A percentile compares a stretch with the other conserved stretches of the same genome.
phyloP scores from a whole-genome alignment of 306 rosid species.

The Glycine tomentella region DNA sequence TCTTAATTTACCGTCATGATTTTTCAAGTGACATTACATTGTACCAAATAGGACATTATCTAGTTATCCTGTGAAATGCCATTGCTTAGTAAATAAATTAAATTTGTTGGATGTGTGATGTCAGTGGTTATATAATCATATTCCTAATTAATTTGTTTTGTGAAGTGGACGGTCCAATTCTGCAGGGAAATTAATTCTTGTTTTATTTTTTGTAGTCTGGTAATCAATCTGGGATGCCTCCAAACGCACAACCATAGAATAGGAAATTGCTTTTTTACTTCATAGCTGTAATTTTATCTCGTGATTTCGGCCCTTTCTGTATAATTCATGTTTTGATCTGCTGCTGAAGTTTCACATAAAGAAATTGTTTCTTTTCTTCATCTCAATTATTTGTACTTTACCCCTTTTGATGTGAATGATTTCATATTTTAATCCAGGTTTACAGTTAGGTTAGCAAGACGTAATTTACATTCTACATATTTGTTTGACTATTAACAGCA shows the following conservation, averaged over 20 bases:
- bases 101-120: neutral
- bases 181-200: neutral
- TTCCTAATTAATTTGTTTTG: too few relatives aligned
- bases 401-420: conserved; percentile 1
- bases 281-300: neutral
- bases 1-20: neutral
- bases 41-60: too few relatives aligned
- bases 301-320: neutral
- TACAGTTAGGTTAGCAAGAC: conserved; percentile 9
- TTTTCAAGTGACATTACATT: neutral
- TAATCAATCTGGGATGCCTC: conserved; percentile 82
- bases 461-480: neutral
- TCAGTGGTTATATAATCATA: neutral
- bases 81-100: too few relatives aligned
- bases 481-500: neutral
- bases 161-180: too few relatives aligned
- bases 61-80: too few relatives aligned
- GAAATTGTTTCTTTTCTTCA: neutral
- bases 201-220: conserved; percentile 65
- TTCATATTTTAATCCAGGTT: conserved; percentile 9
- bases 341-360: conserved; percentile 21
- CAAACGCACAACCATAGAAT: conserved; percentile 63
- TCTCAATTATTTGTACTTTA: conserved; percentile 14
- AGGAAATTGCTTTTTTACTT: conserved; percentile 31
- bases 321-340: conserved; percentile 26